phyloP scores from a whole-genome alignment of 2,329 filamentous ascomycete genomes.

The Aspergillus sp. region DNA sequence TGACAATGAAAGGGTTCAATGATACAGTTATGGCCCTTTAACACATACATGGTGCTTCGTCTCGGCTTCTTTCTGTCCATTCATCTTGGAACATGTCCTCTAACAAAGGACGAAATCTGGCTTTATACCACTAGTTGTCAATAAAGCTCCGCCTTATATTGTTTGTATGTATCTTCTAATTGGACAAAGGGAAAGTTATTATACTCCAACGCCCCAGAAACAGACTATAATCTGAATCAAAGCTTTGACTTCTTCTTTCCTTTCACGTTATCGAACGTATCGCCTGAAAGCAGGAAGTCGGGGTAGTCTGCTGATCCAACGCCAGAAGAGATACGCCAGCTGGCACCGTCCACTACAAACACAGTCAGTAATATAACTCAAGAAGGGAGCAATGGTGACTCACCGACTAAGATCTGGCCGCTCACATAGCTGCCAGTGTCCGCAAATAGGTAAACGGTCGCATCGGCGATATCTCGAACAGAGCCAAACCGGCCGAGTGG shows the following conservation, averaged over 20 bases:
- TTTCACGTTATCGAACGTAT: slow-evolving; percentile 57
- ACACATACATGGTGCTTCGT: too few species aligned
- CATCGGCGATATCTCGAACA: slow-evolving; percentile 86
- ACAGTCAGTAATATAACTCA: background rate
- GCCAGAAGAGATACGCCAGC: slow-evolving; percentile 39
- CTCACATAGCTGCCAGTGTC: slow-evolving; percentile 85
- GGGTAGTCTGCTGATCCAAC: slow-evolving; percentile 50
- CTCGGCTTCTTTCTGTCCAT: too few species aligned
- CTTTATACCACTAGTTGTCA: too few species aligned
- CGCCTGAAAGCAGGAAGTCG: slow-evolving; percentile 57
- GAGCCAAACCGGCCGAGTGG: slow-evolving; percentile 76
- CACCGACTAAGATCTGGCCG: slow-evolving; percentile 71
- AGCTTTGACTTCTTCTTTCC: slow-evolving; percentile 59
- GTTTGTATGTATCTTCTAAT: too few species aligned
- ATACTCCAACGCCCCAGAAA: too few species aligned
- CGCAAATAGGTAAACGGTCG: slow-evolving; percentile 84
- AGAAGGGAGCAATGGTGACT: slow-evolving; percentile 14
- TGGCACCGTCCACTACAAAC: slow-evolving; percentile 40
- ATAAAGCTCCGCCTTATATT: too few species aligned
- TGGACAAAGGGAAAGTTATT: too few species aligned
- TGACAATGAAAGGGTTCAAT: too few species aligned
- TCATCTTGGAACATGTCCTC: too few species aligned
- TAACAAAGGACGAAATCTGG: too few species aligned
- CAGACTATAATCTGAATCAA: slow-evolving; percentile 23
- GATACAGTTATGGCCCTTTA: too few species aligned